Conservation (phyloP, 148 eudicot species). For the Cornus kousa region DNA sequence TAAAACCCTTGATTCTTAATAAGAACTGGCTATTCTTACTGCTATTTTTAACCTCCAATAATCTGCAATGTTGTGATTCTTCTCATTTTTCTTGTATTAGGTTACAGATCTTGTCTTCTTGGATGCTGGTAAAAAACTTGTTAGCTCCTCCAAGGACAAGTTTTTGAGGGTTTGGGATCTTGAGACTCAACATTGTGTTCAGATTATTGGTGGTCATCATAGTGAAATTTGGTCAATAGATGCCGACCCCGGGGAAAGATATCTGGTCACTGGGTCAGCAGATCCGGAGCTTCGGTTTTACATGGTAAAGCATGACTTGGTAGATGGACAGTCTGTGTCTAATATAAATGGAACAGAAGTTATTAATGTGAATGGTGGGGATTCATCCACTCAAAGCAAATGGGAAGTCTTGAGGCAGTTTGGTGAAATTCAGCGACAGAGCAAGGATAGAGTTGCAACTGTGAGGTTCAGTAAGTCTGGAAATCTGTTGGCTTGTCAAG, state of each 20-base stretch:
- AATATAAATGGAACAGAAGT: constrained; percentile 29
- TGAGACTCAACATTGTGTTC: constrained; percentile 93
- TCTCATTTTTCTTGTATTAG: constrained; percentile 29
- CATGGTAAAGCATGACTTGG: constrained; percentile 48
- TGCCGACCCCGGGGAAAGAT: constrained; percentile 76
- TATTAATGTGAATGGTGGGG: constrained; percentile 19
- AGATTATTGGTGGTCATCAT: constrained; percentile 93
- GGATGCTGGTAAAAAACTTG: constrained; percentile 76
- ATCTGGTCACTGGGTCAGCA: constrained; percentile 83
- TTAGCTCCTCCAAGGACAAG: constrained; percentile 97
- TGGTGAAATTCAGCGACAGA: constrained; percentile 86
- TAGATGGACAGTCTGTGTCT: constrained; percentile 28
- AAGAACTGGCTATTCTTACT: neutral
- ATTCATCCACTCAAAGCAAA: constrained; percentile 37
- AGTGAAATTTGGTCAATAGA: constrained; percentile 96
- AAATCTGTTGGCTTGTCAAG: constrained; percentile 85
- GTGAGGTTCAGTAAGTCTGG: constrained; percentile 74
- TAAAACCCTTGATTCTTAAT: neutral
- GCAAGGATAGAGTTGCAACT: constrained; percentile 82
- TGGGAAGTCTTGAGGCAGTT: constrained; percentile 81
- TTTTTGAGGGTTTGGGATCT: constrained; percentile 96
- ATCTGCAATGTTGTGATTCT: constrained; percentile 4
- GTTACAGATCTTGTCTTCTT: constrained; percentile 87
- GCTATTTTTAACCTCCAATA: neutral
- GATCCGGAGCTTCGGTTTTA: constrained; percentile 87